Percentiles rank a stretch among this genome's conserved stretches.
Conservation (phyloP, 2,329 filamentous ascomycete species). For the Phialocephala sp. region DNA sequence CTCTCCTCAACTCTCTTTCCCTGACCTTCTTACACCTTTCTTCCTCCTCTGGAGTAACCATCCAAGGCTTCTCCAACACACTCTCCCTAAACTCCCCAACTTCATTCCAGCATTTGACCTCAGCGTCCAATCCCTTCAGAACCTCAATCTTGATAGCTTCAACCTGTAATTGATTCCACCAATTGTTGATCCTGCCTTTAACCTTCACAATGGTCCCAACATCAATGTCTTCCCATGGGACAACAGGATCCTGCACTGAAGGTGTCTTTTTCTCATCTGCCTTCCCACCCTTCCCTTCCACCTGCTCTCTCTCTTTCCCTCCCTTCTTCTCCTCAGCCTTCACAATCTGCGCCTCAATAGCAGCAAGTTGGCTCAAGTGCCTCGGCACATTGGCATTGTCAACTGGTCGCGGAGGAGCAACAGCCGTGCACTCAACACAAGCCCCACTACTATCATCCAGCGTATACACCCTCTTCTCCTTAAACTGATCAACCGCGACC, state of each 20-base stretch:
- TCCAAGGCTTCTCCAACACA: conserved; percentile 60
- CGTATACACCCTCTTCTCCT: conserved; percentile 55
- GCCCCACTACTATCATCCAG: conserved; percentile 70
- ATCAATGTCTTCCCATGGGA: conserved; percentile 46
- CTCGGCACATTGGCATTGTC: conserved; percentile 3
- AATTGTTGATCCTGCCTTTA: conserved; percentile 57
- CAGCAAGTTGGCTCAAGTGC: conserved; percentile 23
- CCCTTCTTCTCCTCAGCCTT: background rate
- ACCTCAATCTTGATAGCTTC: conserved; percentile 56
- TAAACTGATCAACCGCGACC: conserved; percentile 63
- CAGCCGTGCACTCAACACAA: conserved; percentile 55
- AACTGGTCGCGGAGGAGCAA: conserved; percentile 21
- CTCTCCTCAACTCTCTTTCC: conserved; percentile 25
- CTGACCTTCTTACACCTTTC: conserved; percentile 48
- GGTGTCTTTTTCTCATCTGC: conserved; percentile 57
- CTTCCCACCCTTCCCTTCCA: conserved; percentile 14
- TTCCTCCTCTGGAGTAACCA: conserved; percentile 55
- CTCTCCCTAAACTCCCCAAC: conserved; percentile 54
- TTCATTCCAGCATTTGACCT: conserved; percentile 65
- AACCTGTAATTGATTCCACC: conserved; percentile 57
- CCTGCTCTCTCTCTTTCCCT: background rate
- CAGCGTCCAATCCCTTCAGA: conserved; percentile 58
- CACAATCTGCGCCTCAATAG: conserved; percentile 1
- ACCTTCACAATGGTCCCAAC: conserved; percentile 62
- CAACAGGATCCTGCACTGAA: conserved; percentile 51